phyloP scores from a whole-genome alignment of 1,139 yeast species.

The Debaryomyces fabryi region DNA sequence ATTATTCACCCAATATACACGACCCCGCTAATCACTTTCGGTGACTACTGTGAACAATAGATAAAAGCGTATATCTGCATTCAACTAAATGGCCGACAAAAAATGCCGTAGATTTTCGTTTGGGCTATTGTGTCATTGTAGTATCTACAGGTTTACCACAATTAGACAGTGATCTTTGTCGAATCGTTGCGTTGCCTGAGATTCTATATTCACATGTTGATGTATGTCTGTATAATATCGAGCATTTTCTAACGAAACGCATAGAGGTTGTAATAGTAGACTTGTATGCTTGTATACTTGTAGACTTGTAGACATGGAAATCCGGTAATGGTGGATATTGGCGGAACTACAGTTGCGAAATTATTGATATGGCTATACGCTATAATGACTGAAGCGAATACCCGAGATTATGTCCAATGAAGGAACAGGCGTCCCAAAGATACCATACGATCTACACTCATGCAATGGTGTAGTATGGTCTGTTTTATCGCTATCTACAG shows the following conservation, averaged over 20 bases:
- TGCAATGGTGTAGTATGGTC: background rate
- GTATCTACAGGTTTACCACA: background rate
- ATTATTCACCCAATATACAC: background rate
- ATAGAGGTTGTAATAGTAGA: background rate
- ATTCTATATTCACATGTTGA: background rate
- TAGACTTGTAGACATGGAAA: background rate
- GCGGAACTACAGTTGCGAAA: background rate
- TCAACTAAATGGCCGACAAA: background rate
- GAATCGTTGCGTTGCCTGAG: background rate
- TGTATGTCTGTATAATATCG: background rate
- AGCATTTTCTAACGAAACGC: background rate
- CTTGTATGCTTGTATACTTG: background rate
- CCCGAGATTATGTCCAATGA: background rate
- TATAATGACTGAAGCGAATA: no score
- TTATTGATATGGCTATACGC: no score
- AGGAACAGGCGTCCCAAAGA: background rate
- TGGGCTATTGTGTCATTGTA: background rate
- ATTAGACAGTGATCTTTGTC: background rate
- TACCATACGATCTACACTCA: background rate
- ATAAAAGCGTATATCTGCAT: slow-evolving; percentile 1
- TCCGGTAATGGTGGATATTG: background rate
- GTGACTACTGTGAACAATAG: background rate
- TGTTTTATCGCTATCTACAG: background rate
- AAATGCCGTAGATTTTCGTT: background rate
- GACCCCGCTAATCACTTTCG: background rate